A percentile compares a stretch with the other conserved stretches of the same genome.
Conservation (phyloP, 2,329 filamentous ascomycete species). For the Clonostachys byssicola region DNA sequence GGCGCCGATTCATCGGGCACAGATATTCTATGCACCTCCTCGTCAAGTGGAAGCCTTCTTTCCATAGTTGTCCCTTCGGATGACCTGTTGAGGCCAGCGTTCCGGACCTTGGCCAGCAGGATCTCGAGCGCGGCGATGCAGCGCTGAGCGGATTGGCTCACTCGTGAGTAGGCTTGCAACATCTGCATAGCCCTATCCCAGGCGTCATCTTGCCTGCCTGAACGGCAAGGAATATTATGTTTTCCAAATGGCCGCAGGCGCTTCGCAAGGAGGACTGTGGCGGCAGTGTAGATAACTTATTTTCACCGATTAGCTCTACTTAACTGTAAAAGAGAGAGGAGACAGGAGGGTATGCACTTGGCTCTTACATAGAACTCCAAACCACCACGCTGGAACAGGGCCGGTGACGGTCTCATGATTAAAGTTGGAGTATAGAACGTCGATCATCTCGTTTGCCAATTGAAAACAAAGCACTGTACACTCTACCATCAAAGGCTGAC, state of each 20-base stretch:
- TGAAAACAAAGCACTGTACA: conserved; percentile 1
- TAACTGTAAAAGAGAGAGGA: too few relatives aligned
- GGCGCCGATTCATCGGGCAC: too few relatives aligned
- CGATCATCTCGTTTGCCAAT: conserved; percentile 1
- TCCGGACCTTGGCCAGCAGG: conserved; percentile 1
- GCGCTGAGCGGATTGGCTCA: conserved; percentile 4
- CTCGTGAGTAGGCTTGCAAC: conserved; percentile 2
- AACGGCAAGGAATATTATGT: not conserved
- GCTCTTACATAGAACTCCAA: conserved; percentile 3
- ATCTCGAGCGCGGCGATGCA: conserved; percentile 2
- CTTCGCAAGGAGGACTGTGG: conserved; percentile 1
- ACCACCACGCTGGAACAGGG: conserved; percentile 4
- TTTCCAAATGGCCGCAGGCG: not conserved
- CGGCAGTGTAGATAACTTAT: conserved; percentile 2
- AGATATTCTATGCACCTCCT: too few relatives aligned
- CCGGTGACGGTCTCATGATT: conserved; percentile 1
- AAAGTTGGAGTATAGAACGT: not conserved
- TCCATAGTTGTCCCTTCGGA: too few relatives aligned
- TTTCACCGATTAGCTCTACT: not conserved
- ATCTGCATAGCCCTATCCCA: conserved; percentile 3
- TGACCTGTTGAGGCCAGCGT: not conserved
- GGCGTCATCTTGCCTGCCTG: not conserved
- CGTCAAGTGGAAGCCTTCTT: too few relatives aligned
- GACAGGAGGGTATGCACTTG: not conserved
- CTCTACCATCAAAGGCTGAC: not conserved